Conservation (phyloP, 805 yeast genomes). For the Saturnispora diversa region DNA sequence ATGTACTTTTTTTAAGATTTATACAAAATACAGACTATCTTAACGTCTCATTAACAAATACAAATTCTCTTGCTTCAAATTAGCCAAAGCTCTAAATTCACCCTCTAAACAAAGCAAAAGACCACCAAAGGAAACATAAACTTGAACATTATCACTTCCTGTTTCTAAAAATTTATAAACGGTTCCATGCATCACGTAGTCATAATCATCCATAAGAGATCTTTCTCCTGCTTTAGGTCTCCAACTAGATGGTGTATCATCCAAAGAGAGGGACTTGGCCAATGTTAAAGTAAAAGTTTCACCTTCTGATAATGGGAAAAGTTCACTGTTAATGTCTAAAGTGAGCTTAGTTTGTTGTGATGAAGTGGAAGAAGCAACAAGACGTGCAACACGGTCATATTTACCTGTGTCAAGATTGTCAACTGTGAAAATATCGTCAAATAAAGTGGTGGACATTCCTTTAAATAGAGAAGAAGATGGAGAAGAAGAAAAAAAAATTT, state of each 20-base stretch:
- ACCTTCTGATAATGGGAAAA: slow-evolving; percentile 72
- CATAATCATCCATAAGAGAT: slow-evolving; percentile 91
- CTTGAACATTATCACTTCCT: slow-evolving; percentile 61
- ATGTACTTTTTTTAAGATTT: no score
- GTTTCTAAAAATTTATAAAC: slow-evolving; percentile 94
- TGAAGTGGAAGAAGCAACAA: slow-evolving; percentile 81
- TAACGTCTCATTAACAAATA: slow-evolving; percentile 76
- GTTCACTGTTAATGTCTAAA: slow-evolving; percentile 82
- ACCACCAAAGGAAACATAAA: slow-evolving; percentile 94
- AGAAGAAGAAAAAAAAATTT: slow-evolving; percentile 2
- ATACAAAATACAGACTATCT: no score
- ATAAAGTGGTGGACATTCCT: slow-evolving; percentile 73
- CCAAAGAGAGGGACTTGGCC: slow-evolving; percentile 62
- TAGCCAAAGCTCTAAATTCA: slow-evolving; percentile 78
- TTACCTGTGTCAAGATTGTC: slow-evolving; percentile 80
- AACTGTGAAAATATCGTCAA: slow-evolving; percentile 87
- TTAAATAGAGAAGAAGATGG: slow-evolving; percentile 5
- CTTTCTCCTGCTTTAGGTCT: slow-evolving; percentile 78
- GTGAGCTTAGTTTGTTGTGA: slow-evolving; percentile 74
- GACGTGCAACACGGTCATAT: slow-evolving; percentile 85
- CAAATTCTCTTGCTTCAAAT: slow-evolving; percentile 88
- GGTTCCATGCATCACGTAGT: slow-evolving; percentile 96
- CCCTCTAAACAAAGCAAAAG: slow-evolving; percentile 91
- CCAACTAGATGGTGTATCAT: slow-evolving; percentile 50
- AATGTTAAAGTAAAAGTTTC: slow-evolving; percentile 81